Percentiles rank a stretch among this genome's conserved stretches.
Evolutionary conservation across 192 early-diverging fungal genomes (phyloP).

Genomic region (Anaeromyces robustus): DNA sequence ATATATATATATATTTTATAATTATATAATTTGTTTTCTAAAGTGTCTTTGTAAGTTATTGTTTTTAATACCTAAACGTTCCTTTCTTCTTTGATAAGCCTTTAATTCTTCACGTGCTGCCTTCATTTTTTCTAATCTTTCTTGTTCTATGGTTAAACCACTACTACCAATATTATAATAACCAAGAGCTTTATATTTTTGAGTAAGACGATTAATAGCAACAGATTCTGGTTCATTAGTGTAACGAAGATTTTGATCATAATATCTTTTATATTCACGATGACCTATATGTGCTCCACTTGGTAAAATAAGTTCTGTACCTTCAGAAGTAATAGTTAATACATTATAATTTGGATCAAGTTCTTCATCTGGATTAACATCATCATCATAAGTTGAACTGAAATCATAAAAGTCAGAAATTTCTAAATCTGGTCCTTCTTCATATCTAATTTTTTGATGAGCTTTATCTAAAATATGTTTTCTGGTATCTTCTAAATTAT

Average conservation of each 20-base stretch:
- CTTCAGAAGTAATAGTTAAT: constrained; percentile 50
- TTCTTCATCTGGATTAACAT: constrained; percentile 21
- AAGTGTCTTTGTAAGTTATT: constrained; percentile 82
- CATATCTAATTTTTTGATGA: constrained; percentile 93
- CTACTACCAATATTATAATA: constrained; percentile 9
- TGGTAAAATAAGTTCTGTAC: constrained; percentile 74
- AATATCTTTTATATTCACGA: constrained; percentile 62
- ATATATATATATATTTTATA: not conserved
- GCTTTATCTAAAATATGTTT: constrained; percentile 92
- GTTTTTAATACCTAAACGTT: constrained; percentile 13
- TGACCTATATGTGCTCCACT: constrained; percentile 69
- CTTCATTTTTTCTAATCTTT: constrained; percentile 22
- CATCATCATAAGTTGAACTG: constrained; percentile 65
- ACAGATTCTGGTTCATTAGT: constrained; percentile 31
- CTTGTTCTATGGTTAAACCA: constrained; percentile 15
- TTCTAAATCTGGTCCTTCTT: constrained; percentile 81
- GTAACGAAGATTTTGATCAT: constrained; percentile 47
- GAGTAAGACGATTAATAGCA: not conserved
- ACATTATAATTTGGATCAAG: constrained; percentile 1
- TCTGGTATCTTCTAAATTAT: constrained; percentile 74
- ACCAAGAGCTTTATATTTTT: not conserved
- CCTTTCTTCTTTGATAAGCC: constrained; percentile 42
- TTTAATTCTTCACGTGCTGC: constrained; percentile 19
- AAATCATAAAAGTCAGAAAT: constrained; percentile 95
- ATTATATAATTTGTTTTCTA: constrained; percentile 58